Evolutionary conservation across 768 basidiomycete species (phyloP).

Genomic region (Royoungia palumana): DNA sequence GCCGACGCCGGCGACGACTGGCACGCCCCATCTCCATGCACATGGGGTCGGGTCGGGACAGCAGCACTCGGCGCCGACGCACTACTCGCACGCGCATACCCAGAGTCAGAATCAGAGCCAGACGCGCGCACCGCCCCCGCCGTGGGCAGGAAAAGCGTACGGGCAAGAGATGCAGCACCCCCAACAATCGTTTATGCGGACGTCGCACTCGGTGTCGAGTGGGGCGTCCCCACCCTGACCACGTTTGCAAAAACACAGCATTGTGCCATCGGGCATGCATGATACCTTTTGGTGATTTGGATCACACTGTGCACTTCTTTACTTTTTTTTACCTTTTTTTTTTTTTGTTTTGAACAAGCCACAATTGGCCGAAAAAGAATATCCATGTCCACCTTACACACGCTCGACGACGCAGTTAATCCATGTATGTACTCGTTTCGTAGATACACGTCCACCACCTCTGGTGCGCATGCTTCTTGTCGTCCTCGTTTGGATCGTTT

Average conservation of each 20-base stretch:
- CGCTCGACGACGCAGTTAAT: too few relatives aligned
- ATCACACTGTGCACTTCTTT: too few relatives aligned
- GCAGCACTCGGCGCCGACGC: slow-evolving; percentile 5
- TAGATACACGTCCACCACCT: too few relatives aligned
- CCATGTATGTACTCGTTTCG: too few relatives aligned
- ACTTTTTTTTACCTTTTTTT: too few relatives aligned
- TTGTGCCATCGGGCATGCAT: too few relatives aligned
- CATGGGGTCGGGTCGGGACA: slow-evolving; percentile 7
- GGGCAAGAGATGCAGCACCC: slow-evolving; percentile 28
- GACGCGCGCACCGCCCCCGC: slow-evolving; percentile 18
- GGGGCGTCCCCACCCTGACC: slow-evolving; percentile 33
- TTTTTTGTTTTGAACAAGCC: too few relatives aligned
- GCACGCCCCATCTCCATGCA: slow-evolving; percentile 9
- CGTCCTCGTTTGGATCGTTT: not conserved
- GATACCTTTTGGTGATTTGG: too few relatives aligned
- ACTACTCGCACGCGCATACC: not conserved
- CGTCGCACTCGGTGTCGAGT: slow-evolving; percentile 41
- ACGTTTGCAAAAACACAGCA: too few relatives aligned
- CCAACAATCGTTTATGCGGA: slow-evolving; percentile 48
- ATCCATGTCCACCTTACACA: too few relatives aligned
- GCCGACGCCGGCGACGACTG: slow-evolving; percentile 1
- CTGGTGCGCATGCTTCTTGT: too few relatives aligned
- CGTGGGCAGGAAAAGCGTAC: slow-evolving; percentile 24
- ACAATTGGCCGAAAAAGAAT: too few relatives aligned
- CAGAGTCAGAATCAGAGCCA: slow-evolving; percentile 6